phyloP scores from a whole-genome alignment of 139 green algal genomes.

The Trebouxia sp. region DNA sequence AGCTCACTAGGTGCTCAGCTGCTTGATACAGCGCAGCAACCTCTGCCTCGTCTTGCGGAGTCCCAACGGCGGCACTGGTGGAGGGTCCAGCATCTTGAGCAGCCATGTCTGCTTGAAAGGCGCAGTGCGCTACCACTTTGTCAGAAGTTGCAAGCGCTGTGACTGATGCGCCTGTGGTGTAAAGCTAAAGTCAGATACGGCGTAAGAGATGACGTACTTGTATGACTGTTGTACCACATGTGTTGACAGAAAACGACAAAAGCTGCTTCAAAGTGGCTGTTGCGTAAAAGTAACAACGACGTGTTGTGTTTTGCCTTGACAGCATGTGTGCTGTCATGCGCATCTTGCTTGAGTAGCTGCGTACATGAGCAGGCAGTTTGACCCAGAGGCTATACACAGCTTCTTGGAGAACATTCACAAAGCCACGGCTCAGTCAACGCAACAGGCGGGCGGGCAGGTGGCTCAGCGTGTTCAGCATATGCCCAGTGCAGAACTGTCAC shows the following conservation, averaged over 20 bases:
- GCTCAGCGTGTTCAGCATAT: background rate
- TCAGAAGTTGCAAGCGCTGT: too few relatives aligned
- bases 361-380: slow-evolving; percentile 7
- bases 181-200: too few relatives aligned
- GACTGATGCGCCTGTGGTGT: too few relatives aligned
- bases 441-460: background rate
- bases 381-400: background rate
- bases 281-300: background rate
- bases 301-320: background rate
- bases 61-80: too few relatives aligned
- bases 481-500: background rate
- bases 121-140: too few relatives aligned
- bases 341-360: background rate
- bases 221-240: too few relatives aligned
- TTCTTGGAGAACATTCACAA: slow-evolving; percentile 17
- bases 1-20: too few relatives aligned
- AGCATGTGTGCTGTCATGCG: background rate
- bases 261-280: background rate
- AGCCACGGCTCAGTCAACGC: slow-evolving; percentile 12
- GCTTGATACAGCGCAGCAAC: too few relatives aligned
- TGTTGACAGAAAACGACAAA: background rate
- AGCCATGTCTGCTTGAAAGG: too few relatives aligned
- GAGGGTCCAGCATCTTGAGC: too few relatives aligned
- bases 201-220: background rate
- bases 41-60: too few relatives aligned